A percentile compares a stretch with the other conserved stretches of the same genome.
Evolutionary conservation across 176 grass and related monocot genomes (phyloP).

Genomic region (Bolboschoenus planiculmis): DNA sequence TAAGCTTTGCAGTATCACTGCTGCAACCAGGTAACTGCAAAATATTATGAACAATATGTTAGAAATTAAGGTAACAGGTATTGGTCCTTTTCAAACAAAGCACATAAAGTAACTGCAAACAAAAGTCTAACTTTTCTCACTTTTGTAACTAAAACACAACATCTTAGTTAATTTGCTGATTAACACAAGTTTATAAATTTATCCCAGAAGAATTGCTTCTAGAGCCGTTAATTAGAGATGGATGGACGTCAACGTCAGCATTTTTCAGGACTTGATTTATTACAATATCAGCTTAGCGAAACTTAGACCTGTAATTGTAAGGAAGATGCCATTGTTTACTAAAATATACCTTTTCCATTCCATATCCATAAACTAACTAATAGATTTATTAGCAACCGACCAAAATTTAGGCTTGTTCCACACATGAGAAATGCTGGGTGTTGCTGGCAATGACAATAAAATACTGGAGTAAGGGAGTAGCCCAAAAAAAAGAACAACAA

Average conservation of each 20-base stretch:
- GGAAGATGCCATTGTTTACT: background rate
- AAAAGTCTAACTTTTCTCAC: background rate
- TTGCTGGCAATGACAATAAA: background rate
- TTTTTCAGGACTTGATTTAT: background rate
- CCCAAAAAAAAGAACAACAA: background rate
- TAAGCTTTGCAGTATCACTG: slow-evolving; percentile 57
- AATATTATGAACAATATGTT: slow-evolving; percentile 15
- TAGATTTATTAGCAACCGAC: background rate
- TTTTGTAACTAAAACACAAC: background rate
- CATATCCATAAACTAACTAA: background rate
- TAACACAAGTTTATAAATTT: background rate
- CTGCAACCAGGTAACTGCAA: slow-evolving; percentile 62
- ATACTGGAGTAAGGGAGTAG: background rate
- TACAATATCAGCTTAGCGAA: background rate
- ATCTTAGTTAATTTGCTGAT: background rate
- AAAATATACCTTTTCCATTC: background rate
- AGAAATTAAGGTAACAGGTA: background rate
- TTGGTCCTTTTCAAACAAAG: background rate
- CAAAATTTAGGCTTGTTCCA: background rate
- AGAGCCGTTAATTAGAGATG: too few species aligned
- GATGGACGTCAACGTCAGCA: background rate
- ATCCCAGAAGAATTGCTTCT: background rate
- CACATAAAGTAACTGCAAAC: background rate
- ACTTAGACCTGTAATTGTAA: background rate
- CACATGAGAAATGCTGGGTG: background rate